Evolutionary conservation across 352 stramenopile genomes (phyloP).

Genomic region (Globisporangium acanthophoron): DNA sequence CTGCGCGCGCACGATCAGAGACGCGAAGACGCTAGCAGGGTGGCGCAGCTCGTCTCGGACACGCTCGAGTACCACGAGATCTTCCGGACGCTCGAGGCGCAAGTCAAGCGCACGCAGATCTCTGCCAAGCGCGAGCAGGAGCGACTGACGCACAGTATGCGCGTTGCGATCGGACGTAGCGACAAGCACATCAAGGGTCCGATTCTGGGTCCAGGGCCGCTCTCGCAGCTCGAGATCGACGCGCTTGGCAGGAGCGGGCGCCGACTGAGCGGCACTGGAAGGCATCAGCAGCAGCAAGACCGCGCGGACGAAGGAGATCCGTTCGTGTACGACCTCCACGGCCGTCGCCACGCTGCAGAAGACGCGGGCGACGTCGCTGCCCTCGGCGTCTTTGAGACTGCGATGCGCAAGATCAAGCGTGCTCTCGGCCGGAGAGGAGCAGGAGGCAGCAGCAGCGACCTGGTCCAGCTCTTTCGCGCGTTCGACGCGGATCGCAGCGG

Average conservation of each 20-base stretch:
- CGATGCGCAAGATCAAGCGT: constrained; percentile 53
- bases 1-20: constrained; percentile 27
- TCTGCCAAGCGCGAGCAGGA: constrained; percentile 37
- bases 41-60: constrained; percentile 42
- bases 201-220: constrained; percentile 33
- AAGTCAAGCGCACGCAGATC: constrained; percentile 40
- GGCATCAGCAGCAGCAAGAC: neutral
- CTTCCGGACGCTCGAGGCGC: constrained; percentile 24
- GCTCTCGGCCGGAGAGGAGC: constrained; percentile 14
- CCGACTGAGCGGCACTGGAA: neutral
- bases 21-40: constrained; percentile 17
- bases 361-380: constrained; percentile 22
- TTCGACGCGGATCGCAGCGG: constrained; percentile 46
- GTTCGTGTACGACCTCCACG: constrained; percentile 62
- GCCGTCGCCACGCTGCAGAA: constrained; percentile 28
- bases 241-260: neutral
- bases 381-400: constrained; percentile 32
- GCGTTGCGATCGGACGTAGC: constrained; percentile 22
- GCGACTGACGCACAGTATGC: constrained; percentile 25
- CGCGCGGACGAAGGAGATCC: neutral
- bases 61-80: constrained; percentile 58
- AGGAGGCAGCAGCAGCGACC: neutral
- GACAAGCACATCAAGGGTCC: constrained; percentile 26
- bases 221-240: constrained; percentile 42
- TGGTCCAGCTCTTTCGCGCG: constrained; percentile 34